phyloP scores from a whole-genome alignment of 495 filamentous ascomycete species.

The Aspergillus egyptiacus region DNA sequence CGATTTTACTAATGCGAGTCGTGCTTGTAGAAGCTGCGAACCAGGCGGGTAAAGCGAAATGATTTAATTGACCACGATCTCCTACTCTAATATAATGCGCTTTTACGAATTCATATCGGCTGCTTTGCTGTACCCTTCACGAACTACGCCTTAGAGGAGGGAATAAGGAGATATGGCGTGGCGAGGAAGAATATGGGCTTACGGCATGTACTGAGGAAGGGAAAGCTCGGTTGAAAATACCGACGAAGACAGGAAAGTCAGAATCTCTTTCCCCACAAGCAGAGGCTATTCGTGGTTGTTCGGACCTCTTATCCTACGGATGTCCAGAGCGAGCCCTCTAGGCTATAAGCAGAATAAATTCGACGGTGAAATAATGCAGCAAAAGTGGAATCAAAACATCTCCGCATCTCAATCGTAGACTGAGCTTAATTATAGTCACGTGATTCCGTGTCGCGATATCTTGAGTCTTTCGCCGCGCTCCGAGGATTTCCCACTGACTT shows the following conservation, averaged over 20 bases:
- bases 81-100: constrained; percentile 4
- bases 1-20: constrained; percentile 7
- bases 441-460: constrained; percentile 36
- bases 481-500: neutral
- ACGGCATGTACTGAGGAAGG: neutral
- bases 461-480: constrained; percentile 18
- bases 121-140: constrained; percentile 2
- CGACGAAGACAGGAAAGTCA: neutral
- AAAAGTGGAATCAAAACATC: neutral
- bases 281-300: too few species aligned
- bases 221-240: neutral
- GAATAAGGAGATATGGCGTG: too few species aligned
- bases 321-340: too few species aligned
- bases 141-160: too few species aligned
- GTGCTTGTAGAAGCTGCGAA: constrained; percentile 44
- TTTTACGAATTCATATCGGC: constrained; percentile 26
- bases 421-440: constrained; percentile 21
- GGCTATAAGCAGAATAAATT: neutral
- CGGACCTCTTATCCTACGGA: too few species aligned
- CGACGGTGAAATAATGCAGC: neutral
- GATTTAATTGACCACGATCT: constrained; percentile 16
- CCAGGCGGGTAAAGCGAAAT: constrained; percentile 46
- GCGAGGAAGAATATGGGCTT: too few species aligned
- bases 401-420: neutral
- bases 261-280: too few species aligned